Conservation (phyloP, 306 rosid species). For the Betula pendula region DNA sequence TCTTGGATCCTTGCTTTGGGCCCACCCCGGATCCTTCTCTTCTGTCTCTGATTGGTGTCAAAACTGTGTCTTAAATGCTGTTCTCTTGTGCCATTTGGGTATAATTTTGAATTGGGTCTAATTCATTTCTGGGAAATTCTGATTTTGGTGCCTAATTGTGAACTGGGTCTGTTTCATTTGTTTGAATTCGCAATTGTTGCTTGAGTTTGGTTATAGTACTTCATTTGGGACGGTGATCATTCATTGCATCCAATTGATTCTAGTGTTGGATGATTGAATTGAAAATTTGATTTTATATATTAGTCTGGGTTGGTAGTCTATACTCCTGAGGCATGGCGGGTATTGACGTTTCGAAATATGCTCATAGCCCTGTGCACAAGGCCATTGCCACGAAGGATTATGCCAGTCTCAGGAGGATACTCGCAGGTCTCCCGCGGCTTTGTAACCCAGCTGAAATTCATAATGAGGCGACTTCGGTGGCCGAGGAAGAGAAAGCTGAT, state of each 20-base stretch:
- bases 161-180: constrained; percentile 37
- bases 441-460: constrained; percentile 65
- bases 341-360: constrained; percentile 64
- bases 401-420: constrained; percentile 62
- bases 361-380: constrained; percentile 90
- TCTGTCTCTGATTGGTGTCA: constrained; percentile 28
- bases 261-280: constrained; percentile 34
- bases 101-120: constrained; percentile 42
- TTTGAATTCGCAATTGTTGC: constrained; percentile 27
- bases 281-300: constrained; percentile 34
- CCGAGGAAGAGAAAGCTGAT: constrained; percentile 93
- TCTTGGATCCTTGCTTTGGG: constrained; percentile 50
- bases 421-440: constrained; percentile 63
- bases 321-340: constrained; percentile 72
- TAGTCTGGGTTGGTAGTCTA: constrained; percentile 41
- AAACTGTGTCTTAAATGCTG: constrained; percentile 25
- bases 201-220: constrained; percentile 26
- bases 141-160: constrained; percentile 36
- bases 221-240: constrained; percentile 21
- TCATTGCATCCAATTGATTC: constrained; percentile 1
- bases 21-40: constrained; percentile 51
- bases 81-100: constrained; percentile 37
- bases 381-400: constrained; percentile 76
- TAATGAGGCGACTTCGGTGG: constrained; percentile 61
- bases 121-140: constrained; percentile 31